Percentiles rank a stretch among this genome's conserved stretches.
phyloP scores from a whole-genome alignment of 208 protist genomes.

The Naegleria gruberi region DNA sequence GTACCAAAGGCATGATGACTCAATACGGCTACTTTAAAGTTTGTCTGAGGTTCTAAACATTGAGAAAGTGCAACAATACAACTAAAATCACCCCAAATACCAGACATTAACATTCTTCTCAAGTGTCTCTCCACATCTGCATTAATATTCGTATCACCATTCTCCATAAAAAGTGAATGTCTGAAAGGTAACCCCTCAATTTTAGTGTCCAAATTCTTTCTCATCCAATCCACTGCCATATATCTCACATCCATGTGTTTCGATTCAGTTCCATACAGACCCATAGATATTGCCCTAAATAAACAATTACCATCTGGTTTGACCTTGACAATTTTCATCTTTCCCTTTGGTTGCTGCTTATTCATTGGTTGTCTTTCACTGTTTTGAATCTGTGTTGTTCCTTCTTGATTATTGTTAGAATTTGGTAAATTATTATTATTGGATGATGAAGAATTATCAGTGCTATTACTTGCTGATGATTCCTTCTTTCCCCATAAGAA shows the following conservation, averaged over 20 bases:
- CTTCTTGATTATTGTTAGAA: too few relatives aligned
- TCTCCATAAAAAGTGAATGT: background rate
- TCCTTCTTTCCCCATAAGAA: too few relatives aligned
- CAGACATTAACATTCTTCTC: background rate
- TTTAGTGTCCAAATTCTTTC: background rate
- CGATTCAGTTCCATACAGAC: background rate
- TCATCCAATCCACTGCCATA: background rate
- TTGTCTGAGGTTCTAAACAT: background rate
- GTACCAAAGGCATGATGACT: background rate
- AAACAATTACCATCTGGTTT: constrained; percentile 6
- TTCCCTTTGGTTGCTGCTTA: too few relatives aligned
- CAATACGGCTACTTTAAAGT: background rate
- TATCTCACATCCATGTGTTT: background rate
- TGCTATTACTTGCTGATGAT: too few relatives aligned
- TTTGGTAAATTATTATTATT: too few relatives aligned
- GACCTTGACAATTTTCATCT: background rate
- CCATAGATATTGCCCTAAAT: background rate
- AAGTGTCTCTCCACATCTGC: background rate
- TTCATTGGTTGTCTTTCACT: too few relatives aligned
- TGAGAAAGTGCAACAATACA: background rate
- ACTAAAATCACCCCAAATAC: background rate
- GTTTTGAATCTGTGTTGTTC: too few relatives aligned
- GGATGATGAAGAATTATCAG: too few relatives aligned
- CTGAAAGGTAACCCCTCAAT: background rate
- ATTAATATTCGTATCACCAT: background rate